Base-by-base conservation (phyloP, 306 rosid genomes). In the Adenanthera pavonina region DNA sequence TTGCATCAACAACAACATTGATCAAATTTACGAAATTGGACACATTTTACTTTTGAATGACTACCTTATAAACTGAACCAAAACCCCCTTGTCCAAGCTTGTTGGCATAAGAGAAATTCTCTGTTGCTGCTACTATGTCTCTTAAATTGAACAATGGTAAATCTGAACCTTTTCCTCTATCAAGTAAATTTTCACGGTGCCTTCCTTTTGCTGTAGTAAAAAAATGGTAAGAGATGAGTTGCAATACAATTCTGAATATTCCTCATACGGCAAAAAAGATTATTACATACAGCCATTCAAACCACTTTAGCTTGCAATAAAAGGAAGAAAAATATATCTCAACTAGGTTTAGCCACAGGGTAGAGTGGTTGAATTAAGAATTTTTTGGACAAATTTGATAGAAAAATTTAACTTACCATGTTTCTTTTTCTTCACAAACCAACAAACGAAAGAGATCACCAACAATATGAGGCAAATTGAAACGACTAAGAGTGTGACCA, bases 51-150 rank as follows among this genome's bases (percentile, higher is more conserved):
- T 48, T 20, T 40, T 35, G 53, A 43, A 35, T 51, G 7, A 0
- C 1, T n/a, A 54, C 61, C 61, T 54, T 54, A 8, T 54, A n/a
- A 0, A 54, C 61, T 6, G 30, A 17, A 17, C 61, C 10, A 54
- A n/a, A 54, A 7, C 61, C 61, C 1, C 61, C 61, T n/a, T 54
- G 9, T 54, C 61, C 61, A 6, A 54, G 25, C 11, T 5, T 54
- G 33, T 54, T 54, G 7, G 10, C 52, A 13, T 3, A 5, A 13
- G 90, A 82, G 57, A 91, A 91, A 70, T 83, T 79, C 44, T 85
- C 60, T 5, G 92, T 91, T 49, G 95, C 92, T 14, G 75, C 78
- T 67, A 79, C 83, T 59, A 89, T 78, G 11, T 81, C 38, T 40
- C 74, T 78, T 36, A 84, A 76, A 34, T 80, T 77, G 56, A 81